A percentile compares a stretch with the other conserved stretches of the same genome.
Evolutionary conservation across 139 green algal species (phyloP).

Genomic region (Deuterostichococcus epilithicus): DNA sequence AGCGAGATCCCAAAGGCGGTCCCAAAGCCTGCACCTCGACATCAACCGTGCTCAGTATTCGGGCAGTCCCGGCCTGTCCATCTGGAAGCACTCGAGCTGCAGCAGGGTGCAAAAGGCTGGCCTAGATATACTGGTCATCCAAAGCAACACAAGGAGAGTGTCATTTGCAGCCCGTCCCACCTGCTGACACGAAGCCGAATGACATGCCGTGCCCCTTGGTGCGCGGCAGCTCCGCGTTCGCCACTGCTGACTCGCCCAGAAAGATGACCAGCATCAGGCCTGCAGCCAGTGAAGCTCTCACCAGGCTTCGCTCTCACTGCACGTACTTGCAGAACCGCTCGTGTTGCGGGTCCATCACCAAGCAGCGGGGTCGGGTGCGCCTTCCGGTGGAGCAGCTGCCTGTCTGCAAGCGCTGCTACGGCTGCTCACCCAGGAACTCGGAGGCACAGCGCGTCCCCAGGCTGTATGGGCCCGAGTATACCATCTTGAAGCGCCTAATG

Average conservation of each 20-base stretch:
- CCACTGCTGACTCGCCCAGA: conserved; percentile 20
- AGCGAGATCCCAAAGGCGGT: neutral
- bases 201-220: conserved; percentile 35
- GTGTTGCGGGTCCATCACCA: too few relatives aligned
- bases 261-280: conserved; percentile 33
- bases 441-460: conserved; percentile 17
- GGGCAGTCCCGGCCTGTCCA: neutral
- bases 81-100: neutral
- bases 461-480: neutral
- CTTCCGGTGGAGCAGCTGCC: too few relatives aligned
- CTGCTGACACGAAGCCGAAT: conserved; percentile 11
- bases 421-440: conserved; percentile 14
- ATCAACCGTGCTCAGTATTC: neutral
- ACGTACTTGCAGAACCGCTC: too few relatives aligned
- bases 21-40: neutral
- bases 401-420: too few relatives aligned
- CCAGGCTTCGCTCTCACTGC: too few relatives aligned
- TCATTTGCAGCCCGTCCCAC: too few relatives aligned
- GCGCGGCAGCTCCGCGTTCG: conserved; percentile 24
- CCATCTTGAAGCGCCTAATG: too few relatives aligned
- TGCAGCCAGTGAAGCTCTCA: too few relatives aligned
- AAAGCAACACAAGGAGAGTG: neutral
- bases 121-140: neutral
- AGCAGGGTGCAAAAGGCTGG: neutral
- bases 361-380: too few relatives aligned